These are phyloP conservation scores for Zizania latifolia DNA, from an alignment of 176 grass and related monocot species.

Conservation along the genomic window DNA sequence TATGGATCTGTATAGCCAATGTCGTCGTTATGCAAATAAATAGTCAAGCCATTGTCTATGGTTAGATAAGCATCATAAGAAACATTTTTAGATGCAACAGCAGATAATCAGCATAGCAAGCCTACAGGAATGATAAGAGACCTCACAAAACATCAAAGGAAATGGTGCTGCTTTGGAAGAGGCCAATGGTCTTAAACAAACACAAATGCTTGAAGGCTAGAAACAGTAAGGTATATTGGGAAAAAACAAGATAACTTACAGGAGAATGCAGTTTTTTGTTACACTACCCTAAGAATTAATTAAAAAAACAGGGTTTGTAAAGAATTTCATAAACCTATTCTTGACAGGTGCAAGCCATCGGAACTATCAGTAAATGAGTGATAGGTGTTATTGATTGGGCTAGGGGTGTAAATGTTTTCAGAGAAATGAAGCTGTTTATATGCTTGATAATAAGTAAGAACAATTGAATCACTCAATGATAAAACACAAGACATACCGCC, in stretches of 20 bases:
- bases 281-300: not conserved
- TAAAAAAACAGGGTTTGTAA: not conserved
- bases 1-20: not conserved
- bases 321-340: not conserved
- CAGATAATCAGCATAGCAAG: not conserved
- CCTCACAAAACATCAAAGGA: not conserved
- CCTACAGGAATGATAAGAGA: not conserved
- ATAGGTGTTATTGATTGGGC: not conserved
- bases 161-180: too few species aligned
- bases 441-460: not conserved
- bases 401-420: not conserved
- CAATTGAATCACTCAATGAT: not conserved
- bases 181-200: not conserved
- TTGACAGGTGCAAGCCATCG: not conserved
- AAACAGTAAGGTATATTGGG: not conserved
- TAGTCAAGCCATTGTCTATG: not conserved
- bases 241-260: not conserved
- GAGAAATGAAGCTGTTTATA: not conserved
- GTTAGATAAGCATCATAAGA: too few species aligned
- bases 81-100: not conserved
- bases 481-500: constrained; percentile 37
- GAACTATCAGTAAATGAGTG: not conserved
- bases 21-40: not conserved
- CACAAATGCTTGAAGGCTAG: not conserved
- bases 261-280: not conserved